phyloP scores from a whole-genome alignment of 2,329 filamentous ascomycete species.

The Diaporthe capsici region DNA sequence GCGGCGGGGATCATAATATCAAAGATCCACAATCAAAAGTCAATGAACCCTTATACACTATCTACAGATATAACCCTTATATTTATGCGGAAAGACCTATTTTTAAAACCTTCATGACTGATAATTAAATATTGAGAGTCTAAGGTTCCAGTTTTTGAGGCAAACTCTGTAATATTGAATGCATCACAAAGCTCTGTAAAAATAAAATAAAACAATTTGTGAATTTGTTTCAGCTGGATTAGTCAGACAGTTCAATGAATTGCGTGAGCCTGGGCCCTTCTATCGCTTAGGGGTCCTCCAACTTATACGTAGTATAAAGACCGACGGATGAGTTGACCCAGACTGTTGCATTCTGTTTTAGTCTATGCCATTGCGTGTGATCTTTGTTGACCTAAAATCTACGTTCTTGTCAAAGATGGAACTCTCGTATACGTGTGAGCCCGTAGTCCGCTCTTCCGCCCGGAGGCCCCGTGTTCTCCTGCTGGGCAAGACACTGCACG shows the following conservation, averaged over 20 bases:
- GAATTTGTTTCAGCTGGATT: neutral
- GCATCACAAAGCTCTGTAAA: neutral
- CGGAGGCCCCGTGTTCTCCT: slow-evolving; percentile 14
- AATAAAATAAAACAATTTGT: neutral
- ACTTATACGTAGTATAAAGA: slow-evolving; percentile 1
- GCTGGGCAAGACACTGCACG: slow-evolving; percentile 26
- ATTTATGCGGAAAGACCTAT: neutral
- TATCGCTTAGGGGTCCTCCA: neutral
- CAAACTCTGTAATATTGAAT: neutral
- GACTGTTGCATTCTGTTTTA: neutral
- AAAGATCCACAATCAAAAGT: neutral
- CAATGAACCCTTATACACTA: neutral
- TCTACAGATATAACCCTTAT: neutral
- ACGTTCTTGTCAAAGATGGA: neutral
- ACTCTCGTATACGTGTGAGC: neutral
- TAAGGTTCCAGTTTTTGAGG: too few relatives aligned
- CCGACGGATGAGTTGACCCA: neutral
- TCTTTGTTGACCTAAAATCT: neutral
- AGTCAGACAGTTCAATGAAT: neutral
- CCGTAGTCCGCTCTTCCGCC: neutral
- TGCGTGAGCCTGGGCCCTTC: neutral
- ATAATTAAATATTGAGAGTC: too few relatives aligned
- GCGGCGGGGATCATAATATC: neutral
- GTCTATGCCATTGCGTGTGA: neutral
- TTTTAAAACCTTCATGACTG: too few relatives aligned